phyloP scores from a whole-genome alignment of 2,329 filamentous ascomycete genomes.

The Sporothrix sp. region DNA sequence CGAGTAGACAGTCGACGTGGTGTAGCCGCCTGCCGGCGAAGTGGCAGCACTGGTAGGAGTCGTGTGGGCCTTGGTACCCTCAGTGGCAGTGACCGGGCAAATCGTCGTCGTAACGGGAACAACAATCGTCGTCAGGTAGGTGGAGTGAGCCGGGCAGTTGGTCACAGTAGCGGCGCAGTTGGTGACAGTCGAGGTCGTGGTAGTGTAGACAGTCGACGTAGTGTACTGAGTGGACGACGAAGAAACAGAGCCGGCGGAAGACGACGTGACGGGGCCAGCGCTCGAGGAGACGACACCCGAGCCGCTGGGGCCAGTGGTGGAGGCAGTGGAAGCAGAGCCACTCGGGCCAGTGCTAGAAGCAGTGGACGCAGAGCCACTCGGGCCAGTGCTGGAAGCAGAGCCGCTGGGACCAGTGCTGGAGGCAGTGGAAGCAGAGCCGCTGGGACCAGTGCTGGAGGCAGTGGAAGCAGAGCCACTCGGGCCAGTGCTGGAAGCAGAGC shows the following conservation, averaged over 20 bases:
- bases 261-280: background rate
- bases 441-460: background rate
- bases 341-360: slow-evolving; percentile 13
- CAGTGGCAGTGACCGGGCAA: slow-evolving; percentile 50
- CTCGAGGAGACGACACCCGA: background rate
- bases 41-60: background rate
- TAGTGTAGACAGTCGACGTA: slow-evolving; percentile 35
- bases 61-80: slow-evolving; percentile 21
- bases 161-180: slow-evolving; percentile 36
- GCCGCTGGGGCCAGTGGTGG: background rate
- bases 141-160: slow-evolving; percentile 41
- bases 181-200: slow-evolving; percentile 39
- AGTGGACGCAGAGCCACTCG: slow-evolving; percentile 4
- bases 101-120: slow-evolving; percentile 50
- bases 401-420: background rate
- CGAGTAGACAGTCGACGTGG: slow-evolving; percentile 33
- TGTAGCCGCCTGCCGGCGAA: slow-evolving; percentile 14
- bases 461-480: background rate
- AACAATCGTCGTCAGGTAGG: slow-evolving; percentile 39
- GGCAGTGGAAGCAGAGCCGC: background rate
- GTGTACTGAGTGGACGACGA: slow-evolving; percentile 15
- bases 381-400: no score
- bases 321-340: slow-evolving; percentile 9
- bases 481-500: background rate
- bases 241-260: background rate